Conservation (phyloP, 352 stramenopile species). For the Phytophthora agathidicida region DNA sequence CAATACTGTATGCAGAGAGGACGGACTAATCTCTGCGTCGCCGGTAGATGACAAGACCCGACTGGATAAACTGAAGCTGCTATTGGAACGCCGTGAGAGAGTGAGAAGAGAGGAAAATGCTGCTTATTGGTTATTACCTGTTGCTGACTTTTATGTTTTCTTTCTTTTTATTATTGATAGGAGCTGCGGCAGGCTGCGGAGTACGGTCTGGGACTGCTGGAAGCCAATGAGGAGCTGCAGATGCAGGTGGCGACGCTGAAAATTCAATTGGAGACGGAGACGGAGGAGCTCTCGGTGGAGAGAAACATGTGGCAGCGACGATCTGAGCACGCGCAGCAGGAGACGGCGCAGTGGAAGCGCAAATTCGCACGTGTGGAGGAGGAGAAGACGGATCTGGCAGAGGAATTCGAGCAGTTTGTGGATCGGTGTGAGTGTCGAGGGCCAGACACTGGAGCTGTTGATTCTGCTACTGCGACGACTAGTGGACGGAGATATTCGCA, state of each 20-base stretch:
- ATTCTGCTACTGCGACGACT: not conserved
- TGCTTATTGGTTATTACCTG: too few species aligned
- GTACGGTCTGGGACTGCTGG: constrained; percentile 80
- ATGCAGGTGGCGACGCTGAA: constrained; percentile 70
- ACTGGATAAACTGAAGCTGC: constrained; percentile 44
- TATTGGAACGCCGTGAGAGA: constrained; percentile 58
- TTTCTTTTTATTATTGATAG: constrained; percentile 37
- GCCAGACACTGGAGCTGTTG: not conserved
- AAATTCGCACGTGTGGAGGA: constrained; percentile 69
- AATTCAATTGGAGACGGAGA: constrained; percentile 74
- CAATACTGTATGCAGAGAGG: constrained; percentile 67
- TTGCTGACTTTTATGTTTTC: constrained; percentile 1
- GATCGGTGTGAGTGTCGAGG: constrained; percentile 45
- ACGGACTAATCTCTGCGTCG: constrained; percentile 54
- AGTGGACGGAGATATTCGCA: constrained; percentile 26
- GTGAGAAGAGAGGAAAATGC: constrained; percentile 9
- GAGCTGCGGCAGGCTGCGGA: constrained; percentile 78
- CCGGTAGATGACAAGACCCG: constrained; percentile 58
- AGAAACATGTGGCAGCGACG: constrained; percentile 66
- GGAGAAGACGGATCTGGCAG: constrained; percentile 60
- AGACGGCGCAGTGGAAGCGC: constrained; percentile 74
- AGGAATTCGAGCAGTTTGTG: constrained; percentile 63
- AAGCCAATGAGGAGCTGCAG: constrained; percentile 78
- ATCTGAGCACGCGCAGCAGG: constrained; percentile 61
- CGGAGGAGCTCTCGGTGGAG: constrained; percentile 65